A percentile compares a stretch with the other conserved stretches of the same genome.
phyloP scores from a whole-genome alignment of 148 eudicot species.

The Spergularia bocconei region DNA sequence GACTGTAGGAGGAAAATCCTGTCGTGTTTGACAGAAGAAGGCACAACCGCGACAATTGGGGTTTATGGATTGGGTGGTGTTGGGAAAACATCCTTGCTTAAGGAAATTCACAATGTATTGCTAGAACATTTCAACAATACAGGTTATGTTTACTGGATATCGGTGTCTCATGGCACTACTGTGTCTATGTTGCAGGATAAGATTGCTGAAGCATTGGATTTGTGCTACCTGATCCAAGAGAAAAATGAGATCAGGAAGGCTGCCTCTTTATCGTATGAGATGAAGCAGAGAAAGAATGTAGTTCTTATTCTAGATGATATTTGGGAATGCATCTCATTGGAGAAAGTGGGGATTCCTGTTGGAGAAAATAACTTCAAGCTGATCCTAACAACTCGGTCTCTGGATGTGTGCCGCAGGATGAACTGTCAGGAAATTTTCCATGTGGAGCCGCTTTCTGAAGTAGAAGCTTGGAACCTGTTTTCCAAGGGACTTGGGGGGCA shows the following conservation, averaged over 20 bases:
- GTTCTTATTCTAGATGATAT: slow-evolving; percentile 32
- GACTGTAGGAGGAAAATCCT: slow-evolving; percentile 19
- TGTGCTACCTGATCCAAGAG: slow-evolving; percentile 14
- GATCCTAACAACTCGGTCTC: slow-evolving; percentile 31
- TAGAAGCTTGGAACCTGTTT: slow-evolving; percentile 34
- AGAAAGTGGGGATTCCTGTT: slow-evolving; percentile 27
- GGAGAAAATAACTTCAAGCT: slow-evolving; percentile 27
- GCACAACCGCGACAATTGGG: slow-evolving; percentile 13
- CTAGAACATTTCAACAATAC: slow-evolving; percentile 8
- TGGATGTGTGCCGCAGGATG: slow-evolving; percentile 33
- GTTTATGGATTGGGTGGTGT: slow-evolving; percentile 30
- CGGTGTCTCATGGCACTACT: slow-evolving; percentile 27
- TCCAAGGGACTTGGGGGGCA: slow-evolving; percentile 9
- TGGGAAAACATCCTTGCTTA: slow-evolving; percentile 32
- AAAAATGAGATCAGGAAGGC: slow-evolving; percentile 22
- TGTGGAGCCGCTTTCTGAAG: slow-evolving; percentile 28
- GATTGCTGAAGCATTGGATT: slow-evolving; percentile 28
- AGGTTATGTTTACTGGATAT: slow-evolving; percentile 20
- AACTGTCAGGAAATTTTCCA: slow-evolving; percentile 18
- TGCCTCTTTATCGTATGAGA: slow-evolving; percentile 18
- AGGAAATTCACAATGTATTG: slow-evolving; percentile 28
- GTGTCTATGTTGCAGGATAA: slow-evolving; percentile 20
- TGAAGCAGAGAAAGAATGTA: slow-evolving; percentile 20
- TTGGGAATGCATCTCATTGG: slow-evolving; percentile 25
- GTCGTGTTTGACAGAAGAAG: slow-evolving; percentile 24